phyloP scores from a whole-genome alignment of 768 basidiomycete species.

The Boletales sp. region DNA sequence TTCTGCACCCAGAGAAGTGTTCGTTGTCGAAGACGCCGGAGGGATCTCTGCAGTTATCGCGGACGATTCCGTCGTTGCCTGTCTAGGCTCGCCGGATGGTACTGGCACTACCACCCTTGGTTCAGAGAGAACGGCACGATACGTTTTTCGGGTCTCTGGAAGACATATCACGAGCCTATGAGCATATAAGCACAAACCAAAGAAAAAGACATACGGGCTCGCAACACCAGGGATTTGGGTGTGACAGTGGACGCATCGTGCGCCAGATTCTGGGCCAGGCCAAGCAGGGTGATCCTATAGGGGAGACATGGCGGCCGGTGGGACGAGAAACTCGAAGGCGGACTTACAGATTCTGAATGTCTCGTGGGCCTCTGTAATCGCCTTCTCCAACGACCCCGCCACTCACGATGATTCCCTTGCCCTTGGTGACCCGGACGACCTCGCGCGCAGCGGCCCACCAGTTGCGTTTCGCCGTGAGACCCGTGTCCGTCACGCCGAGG shows the following conservation, averaged over 20 bases:
- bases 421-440: slow-evolving; percentile 75
- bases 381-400: slow-evolving; percentile 59
- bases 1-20: not conserved
- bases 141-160: slow-evolving; percentile 77
- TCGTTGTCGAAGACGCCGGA: not conserved
- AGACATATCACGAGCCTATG: not conserved
- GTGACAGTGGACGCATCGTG: slow-evolving; percentile 57
- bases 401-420: slow-evolving; percentile 70
- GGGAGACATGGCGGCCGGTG: not conserved
- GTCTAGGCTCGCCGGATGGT: not conserved
- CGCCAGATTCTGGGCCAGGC: slow-evolving; percentile 63
- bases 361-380: slow-evolving; percentile 67
- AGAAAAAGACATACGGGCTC: slow-evolving; percentile 58
- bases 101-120: slow-evolving; percentile 60
- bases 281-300: slow-evolving; percentile 61
- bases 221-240: slow-evolving; percentile 64
- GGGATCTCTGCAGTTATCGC: not conserved
- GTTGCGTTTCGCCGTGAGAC: slow-evolving; percentile 60
- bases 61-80: not conserved
- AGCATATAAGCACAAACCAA: not conserved
- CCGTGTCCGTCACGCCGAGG: slow-evolving; percentile 51
- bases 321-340: not conserved
- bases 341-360: slow-evolving; percentile 73
- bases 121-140: slow-evolving; percentile 75
- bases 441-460: slow-evolving; percentile 85